Evolutionary conservation across 441 rosid species (phyloP), one percentile per base, ranked within the genome.

Genomic region (Syzygium syzygioides): DNA sequence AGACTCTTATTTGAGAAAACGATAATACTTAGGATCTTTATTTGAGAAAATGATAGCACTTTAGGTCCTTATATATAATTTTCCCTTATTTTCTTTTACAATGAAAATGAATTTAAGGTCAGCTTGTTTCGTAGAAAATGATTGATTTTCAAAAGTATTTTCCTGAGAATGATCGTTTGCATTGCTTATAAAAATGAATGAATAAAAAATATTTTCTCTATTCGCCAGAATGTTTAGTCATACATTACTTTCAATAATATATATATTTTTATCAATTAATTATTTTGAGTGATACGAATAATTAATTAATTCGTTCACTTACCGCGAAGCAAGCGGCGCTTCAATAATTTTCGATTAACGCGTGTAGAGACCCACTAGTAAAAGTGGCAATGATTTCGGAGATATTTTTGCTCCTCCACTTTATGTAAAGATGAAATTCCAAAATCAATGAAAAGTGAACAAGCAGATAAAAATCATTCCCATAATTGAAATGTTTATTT

Each of bases 31-130:
- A 45, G 9, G 9, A 2, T 45, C 48, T 7, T 45, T 45, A 45
- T 45, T 45, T 45, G 7, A 45, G 48, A 45, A 45, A 45, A 45
- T 45, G 9, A 45, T 45, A 45, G 0, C 48, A 45, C 48, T 45
- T 45, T 9, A 7, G 9, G 9, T 45, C 9, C 48, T 45, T 45
- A 45, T 45, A 45, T 45, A 45, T 45, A 45, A 45, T 7, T 45
- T 7, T 45, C 48, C 48, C 48, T 45, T 45, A 45, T 7, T 14
- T 41, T 9, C 37, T 34, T 37, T 34, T 19, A 4, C 9, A 13
- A 0, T 1, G 0, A 37, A 2, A 0, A 6, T 5, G 15, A 37
- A 71, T 37, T 7, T 37, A 10, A 4, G 14, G 4, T 71, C 4
- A 2, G 7, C 13, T 37, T 3, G 4, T 71, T 71, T 11, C 2